Percentiles rank a stretch among this genome's conserved stretches.
Conservation (phyloP, 805 yeast genomes). For the Cephaloascus fragrans region DNA sequence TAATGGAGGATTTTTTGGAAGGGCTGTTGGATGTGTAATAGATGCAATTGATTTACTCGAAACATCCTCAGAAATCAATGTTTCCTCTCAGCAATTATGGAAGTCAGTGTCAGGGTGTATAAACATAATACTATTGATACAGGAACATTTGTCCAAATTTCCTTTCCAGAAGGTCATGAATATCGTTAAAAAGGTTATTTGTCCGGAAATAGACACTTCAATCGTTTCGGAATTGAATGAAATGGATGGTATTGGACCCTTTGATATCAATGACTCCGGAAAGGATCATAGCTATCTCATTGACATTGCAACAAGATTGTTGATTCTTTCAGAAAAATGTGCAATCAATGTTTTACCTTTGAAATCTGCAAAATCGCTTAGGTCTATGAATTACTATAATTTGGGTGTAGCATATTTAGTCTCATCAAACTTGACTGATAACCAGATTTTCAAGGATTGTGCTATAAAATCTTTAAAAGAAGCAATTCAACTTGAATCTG, state of each 20-base stretch:
- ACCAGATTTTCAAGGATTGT: conserved; percentile 25
- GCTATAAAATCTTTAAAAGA: conserved; percentile 52
- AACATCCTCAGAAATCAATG: conserved; percentile 23
- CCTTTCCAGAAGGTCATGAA: conserved; percentile 34
- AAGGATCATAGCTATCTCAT: conserved; percentile 7
- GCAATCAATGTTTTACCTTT: conserved; percentile 26
- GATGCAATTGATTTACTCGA: conserved; percentile 35
- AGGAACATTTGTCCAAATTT: conserved; percentile 37
- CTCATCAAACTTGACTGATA: conserved; percentile 18
- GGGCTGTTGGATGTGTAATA: conserved; percentile 42
- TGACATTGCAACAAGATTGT: conserved; percentile 26
- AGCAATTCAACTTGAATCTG: conserved; percentile 64
- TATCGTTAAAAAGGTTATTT: conserved; percentile 6
- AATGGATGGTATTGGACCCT: conserved; percentile 7
- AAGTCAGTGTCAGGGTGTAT: conserved; percentile 49
- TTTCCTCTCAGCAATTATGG: conserved; percentile 53
- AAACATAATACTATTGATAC: conserved; percentile 42
- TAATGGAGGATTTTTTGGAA: conserved; percentile 53
- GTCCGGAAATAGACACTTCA: conserved; percentile 1
- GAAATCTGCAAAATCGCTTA: conserved; percentile 34
- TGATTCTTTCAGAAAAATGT: conserved; percentile 37
- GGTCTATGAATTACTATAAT: conserved; percentile 53
- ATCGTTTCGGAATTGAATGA: conserved; percentile 6
- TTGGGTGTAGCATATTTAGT: conserved; percentile 58
- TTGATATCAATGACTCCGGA: conserved; percentile 17